Conservation (phyloP, 129 eudicot species). For the Helichrysum umbraculigerum region DNA sequence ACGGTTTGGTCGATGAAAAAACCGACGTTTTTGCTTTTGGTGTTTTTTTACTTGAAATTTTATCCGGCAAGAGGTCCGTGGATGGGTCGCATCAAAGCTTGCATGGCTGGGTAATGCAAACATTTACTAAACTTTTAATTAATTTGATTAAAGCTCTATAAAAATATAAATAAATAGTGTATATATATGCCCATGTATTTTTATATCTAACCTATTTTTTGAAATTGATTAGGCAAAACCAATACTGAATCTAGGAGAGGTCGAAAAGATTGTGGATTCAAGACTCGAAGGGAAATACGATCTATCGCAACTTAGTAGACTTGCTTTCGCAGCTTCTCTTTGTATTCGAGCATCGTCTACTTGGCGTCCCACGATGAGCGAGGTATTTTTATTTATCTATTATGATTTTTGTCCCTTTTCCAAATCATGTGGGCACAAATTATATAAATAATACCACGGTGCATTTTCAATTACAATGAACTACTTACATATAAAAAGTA, state of each 20-base stretch:
- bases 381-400: conserved; percentile 44
- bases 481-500: not conserved
- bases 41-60: conserved; percentile 76
- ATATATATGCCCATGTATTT: not conserved
- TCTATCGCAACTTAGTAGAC: conserved; percentile 46
- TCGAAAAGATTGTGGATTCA: conserved; percentile 63
- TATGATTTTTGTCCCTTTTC: not conserved
- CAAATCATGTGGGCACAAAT: not conserved
- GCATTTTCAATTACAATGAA: not conserved
- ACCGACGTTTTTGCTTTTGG: conserved; percentile 97
- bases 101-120: conserved; percentile 76
- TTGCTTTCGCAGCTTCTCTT: conserved; percentile 85
- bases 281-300: conserved; percentile 69
- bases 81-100: conserved; percentile 89
- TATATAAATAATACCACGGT: not conserved
- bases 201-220: not conserved
- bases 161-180: not conserved
- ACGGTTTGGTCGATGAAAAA: conserved; percentile 95
- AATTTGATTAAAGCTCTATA: not conserved
- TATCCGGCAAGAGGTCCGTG: conserved; percentile 87
- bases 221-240: conserved; percentile 61
- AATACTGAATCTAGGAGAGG: conserved; percentile 57
- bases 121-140: not conserved
- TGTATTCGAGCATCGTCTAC: conserved; percentile 80
- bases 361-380: conserved; percentile 97